These are phyloP conservation scores for Colletotrichum caudatum DNA, from an alignment of 2,329 filamentous ascomycete species.

Conservation along the genomic window DNA sequence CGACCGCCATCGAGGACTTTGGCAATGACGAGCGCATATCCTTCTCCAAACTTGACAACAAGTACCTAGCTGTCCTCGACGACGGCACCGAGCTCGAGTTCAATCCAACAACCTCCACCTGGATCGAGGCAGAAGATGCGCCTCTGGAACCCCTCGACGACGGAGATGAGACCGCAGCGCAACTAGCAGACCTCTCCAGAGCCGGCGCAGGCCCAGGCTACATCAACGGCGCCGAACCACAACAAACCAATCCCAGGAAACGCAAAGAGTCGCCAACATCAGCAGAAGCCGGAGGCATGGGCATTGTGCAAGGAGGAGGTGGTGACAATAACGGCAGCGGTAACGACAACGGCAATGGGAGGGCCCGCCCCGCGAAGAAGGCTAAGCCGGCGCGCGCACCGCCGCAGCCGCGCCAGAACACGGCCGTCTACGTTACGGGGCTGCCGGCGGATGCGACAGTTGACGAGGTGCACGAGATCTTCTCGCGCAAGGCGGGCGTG, in stretches of 20 bases:
- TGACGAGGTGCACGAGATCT: conserved; percentile 84
- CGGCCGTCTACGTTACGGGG: conserved; percentile 91
- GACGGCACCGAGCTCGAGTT: conserved; percentile 89
- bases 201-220: conserved; percentile 43
- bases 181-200: conserved; percentile 44
- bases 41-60: conserved; percentile 84
- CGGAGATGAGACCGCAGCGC: conserved; percentile 48
- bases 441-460: conserved; percentile 83
- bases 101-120: conserved; percentile 76
- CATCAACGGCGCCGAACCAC: conserved; percentile 38
- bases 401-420: conserved; percentile 75
- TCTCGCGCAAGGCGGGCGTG: conserved; percentile 86
- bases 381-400: conserved; percentile 62
- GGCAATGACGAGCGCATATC: conserved; percentile 85
- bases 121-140: conserved; percentile 74
- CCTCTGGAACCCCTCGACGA: conserved; percentile 55
- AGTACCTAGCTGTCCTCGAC: conserved; percentile 86
- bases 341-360: conserved; percentile 17
- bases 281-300: conserved; percentile 8
- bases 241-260: conserved; percentile 50
- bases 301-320: conserved; percentile 44
- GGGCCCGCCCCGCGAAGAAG: conserved; percentile 57
- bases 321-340: conserved; percentile 49
- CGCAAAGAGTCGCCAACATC: conserved; percentile 55
- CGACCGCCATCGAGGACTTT: conserved; percentile 75